These are phyloP conservation scores for Hypomyces rosellus DNA, from an alignment of 2,329 filamentous ascomycete species.

Conservation along the genomic window DNA sequence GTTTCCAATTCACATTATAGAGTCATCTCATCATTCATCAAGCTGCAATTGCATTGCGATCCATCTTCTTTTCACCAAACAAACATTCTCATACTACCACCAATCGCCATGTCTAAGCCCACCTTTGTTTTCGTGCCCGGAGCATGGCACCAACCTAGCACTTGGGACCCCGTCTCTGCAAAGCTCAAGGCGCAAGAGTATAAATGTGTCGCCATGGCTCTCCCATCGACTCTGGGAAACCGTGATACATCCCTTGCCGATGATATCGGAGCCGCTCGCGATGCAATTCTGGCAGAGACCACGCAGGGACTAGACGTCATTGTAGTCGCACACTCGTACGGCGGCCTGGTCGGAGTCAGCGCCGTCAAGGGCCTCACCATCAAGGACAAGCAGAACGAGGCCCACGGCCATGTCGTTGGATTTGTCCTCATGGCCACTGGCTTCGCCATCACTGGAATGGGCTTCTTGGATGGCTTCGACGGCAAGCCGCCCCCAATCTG, in stretches of 20 bases:
- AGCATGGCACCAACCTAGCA: slow-evolving; percentile 38
- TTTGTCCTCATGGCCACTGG: slow-evolving; percentile 40
- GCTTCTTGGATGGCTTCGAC: slow-evolving; percentile 35
- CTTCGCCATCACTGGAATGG: slow-evolving; percentile 30
- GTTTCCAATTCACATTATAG: too few relatives aligned
- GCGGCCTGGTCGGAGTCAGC: slow-evolving; percentile 40
- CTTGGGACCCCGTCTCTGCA: slow-evolving; percentile 29
- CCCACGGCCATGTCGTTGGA: slow-evolving; percentile 34
- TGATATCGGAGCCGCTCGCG: slow-evolving; percentile 34
- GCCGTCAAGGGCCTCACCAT: slow-evolving; percentile 37
- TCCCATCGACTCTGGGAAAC: slow-evolving; percentile 32
- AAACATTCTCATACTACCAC: too few relatives aligned
- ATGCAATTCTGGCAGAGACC: slow-evolving; percentile 30
- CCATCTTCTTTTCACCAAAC: too few relatives aligned
- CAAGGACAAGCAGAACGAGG: slow-evolving; percentile 3
- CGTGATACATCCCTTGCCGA: slow-evolving; percentile 32
- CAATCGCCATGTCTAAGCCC: slow-evolving; percentile 18
- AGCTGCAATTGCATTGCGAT: too few relatives aligned
- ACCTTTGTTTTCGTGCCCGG: slow-evolving; percentile 41
- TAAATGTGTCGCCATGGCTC: slow-evolving; percentile 29
- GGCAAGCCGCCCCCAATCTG: slow-evolving; percentile 38
- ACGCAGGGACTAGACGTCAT: slow-evolving; percentile 35
- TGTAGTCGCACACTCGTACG: slow-evolving; percentile 43
- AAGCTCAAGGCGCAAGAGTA: slow-evolving; percentile 27
- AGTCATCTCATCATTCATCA: too few relatives aligned